Base-by-base conservation (phyloP, 257 asterid species). In the Solanum rostratum region DNA sequence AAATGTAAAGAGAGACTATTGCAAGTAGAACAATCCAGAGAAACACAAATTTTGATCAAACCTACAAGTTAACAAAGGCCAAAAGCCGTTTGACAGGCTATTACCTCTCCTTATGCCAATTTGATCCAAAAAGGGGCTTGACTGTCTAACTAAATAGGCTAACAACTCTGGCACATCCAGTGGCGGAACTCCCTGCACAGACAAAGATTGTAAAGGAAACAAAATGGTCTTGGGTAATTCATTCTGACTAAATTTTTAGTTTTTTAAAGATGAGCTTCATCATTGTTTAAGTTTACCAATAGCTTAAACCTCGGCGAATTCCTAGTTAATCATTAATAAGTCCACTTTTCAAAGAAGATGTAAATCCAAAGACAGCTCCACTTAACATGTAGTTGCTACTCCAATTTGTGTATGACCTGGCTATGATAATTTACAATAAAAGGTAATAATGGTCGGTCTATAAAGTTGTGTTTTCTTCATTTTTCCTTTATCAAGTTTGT, bases 81-180 rank as follows among this genome's bases (percentile, higher is more conserved):
- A 76, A 60, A 49, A 7, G 3, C 43, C 60, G 13, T 76, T 27
- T 76, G 82, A 49, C 82, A 49, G 43, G 49, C 82, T 7, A 43
- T 27, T 89, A 95, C 99, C 97, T 93, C 84, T 91, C 85, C 88
- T 88, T 82, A 97, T 92, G 88, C 99, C 99, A 62, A 97, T 90
- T 81, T 95, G 99, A 89, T 95, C 99, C 86, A 97, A 92, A 82
- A 95, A 88, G 54, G 98, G 98, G 88, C 96, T 93, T 83, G 99
- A 97, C 88, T 95, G 99, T 92, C 98, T 94, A 86, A 97, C 97
- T 33, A 97, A 90, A 87, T 92, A 91, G 3, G 99, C 99, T 88
- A 97, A 86, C 85, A 97, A 90, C 87, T 97, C 99, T 16, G 98
- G 93, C 71, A 93, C 94, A 88, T 94, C 99, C 82, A 95, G 89